Evolutionary conservation across 2,329 filamentous ascomycete genomes (phyloP), one percentile per base, ranked within the genome.

Genomic region (Sporothrix mexicana): DNA sequence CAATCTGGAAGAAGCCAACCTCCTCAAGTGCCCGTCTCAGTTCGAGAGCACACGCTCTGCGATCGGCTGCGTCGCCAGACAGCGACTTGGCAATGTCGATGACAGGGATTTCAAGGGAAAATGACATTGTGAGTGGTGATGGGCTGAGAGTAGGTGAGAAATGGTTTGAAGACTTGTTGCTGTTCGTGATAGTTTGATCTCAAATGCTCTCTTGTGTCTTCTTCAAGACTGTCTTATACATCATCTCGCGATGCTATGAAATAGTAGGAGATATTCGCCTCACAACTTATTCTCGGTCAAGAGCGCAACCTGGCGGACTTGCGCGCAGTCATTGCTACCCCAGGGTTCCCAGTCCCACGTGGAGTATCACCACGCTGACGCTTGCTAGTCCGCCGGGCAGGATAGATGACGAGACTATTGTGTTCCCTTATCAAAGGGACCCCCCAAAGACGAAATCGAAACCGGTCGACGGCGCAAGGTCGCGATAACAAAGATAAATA

Each of bases 1-100:
- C 74, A 9, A 82, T 78, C 73, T 82, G 80, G 73, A 82, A 80
- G 74, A 82, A 82, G 4, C 81, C 69, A 15, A 71, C 69, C 15
- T 71, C 55, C 43, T 71, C 55, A 8, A 80, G 9, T 75, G 78
- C 20, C 74, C 70, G 45, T 74, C 75, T 72, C 59, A 71, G 59
- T 36, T 55, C 70, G 10, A 55, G 20, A 6, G 70, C 70, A 20
- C 59, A 71, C 0, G 59, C 59, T 20, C 53, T 66, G 25, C 59
- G 59, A 17, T 77, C 77, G 1, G 77, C 79, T 66, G 71, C 73
- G 51, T 69, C 76, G 20, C 72, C 73, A 15, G 55, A 17, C 53
- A 78, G 61, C 51, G 78, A 79, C 30, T 74, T 76, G 12, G 78
- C 76, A 10, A 79, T 79, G 72, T 79, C 77, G 64, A 79, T 78